phyloP scores from a whole-genome alignment of 306 rosid species.

The Ormosia emarginata region DNA sequence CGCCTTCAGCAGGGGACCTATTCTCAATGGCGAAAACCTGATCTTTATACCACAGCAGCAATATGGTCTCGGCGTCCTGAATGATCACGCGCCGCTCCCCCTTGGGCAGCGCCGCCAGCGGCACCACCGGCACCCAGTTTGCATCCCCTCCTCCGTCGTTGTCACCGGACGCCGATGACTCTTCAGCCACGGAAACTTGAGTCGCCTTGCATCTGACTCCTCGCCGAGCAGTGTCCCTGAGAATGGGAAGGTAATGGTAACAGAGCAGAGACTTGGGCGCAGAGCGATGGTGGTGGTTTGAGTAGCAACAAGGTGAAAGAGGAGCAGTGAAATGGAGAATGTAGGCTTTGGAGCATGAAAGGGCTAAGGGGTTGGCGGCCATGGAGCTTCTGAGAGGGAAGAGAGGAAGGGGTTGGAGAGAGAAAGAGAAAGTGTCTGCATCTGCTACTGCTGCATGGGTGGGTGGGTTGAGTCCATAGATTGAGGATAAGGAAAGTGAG shows the following conservation, averaged over 20 bases:
- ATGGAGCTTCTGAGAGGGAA: slow-evolving; percentile 17
- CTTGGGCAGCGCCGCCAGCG: slow-evolving; percentile 73
- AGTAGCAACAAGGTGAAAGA: background rate
- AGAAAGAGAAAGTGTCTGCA: background rate
- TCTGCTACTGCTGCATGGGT: background rate
- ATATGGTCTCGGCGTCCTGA: slow-evolving; percentile 66
- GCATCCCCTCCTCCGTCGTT: background rate
- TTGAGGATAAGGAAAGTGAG: slow-evolving; percentile 6
- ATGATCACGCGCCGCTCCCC: slow-evolving; percentile 93
- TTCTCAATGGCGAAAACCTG: slow-evolving; percentile 80
- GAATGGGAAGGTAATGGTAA: background rate
- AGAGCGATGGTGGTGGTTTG: background rate
- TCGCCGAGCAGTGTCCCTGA: background rate
- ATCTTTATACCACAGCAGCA: slow-evolving; percentile 83
- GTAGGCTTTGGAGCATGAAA: slow-evolving; percentile 27
- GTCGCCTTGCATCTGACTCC: slow-evolving; percentile 54
- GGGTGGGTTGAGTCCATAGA: slow-evolving; percentile 18
- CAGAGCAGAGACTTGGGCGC: background rate
- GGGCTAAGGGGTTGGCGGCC: slow-evolving; percentile 45
- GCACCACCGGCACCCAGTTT: slow-evolving; percentile 93
- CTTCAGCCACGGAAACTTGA: slow-evolving; percentile 62
- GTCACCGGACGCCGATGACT: slow-evolving; percentile 51
- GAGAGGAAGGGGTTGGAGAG: background rate
- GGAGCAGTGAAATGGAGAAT: background rate
- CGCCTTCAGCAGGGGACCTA: slow-evolving; percentile 97